Percentiles rank a stretch among this genome's conserved stretches.
These are phyloP conservation scores for Lipomyces anomalus DNA, from an alignment of 805 yeast genomes.

Conservation along the genomic window DNA sequence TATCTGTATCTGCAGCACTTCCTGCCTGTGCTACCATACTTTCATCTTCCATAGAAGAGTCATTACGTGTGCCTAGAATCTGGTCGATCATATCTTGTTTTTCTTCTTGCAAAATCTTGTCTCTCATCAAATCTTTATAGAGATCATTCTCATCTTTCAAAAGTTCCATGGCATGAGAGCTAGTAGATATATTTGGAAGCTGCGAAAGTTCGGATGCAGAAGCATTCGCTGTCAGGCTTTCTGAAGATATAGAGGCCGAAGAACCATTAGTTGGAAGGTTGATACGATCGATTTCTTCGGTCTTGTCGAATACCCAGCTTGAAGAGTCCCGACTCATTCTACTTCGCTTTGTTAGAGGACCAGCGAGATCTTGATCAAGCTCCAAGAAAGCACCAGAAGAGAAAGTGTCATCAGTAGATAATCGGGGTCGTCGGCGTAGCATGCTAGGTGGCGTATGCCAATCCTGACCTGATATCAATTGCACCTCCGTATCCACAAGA, in stretches of 20 bases:
- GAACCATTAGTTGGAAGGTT: too few relatives aligned
- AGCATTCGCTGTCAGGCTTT: background rate
- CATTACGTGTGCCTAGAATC: background rate
- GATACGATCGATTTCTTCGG: background rate
- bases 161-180: background rate
- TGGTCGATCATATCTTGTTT: background rate
- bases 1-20: constrained; percentile 1
- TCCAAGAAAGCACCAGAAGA: constrained; percentile 21
- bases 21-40: constrained; percentile 20
- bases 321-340: constrained; percentile 9
- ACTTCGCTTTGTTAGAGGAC: constrained; percentile 19
- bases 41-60: constrained; percentile 12
- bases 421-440: constrained; percentile 14
- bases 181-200: background rate
- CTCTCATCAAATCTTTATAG: constrained; percentile 10
- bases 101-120: background rate
- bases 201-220: background rate
- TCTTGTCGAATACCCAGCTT: constrained; percentile 1
- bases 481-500: too few relatives aligned
- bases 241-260: background rate
- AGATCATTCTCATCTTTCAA: constrained; percentile 16
- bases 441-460: constrained; percentile 17
- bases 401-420: constrained; percentile 18
- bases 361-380: constrained; percentile 18
- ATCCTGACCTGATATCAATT: too few relatives aligned